These are phyloP conservation scores for Xylariaceae sp. DNA, from an alignment of 2,329 filamentous ascomycete species.

Conservation along the genomic window DNA sequence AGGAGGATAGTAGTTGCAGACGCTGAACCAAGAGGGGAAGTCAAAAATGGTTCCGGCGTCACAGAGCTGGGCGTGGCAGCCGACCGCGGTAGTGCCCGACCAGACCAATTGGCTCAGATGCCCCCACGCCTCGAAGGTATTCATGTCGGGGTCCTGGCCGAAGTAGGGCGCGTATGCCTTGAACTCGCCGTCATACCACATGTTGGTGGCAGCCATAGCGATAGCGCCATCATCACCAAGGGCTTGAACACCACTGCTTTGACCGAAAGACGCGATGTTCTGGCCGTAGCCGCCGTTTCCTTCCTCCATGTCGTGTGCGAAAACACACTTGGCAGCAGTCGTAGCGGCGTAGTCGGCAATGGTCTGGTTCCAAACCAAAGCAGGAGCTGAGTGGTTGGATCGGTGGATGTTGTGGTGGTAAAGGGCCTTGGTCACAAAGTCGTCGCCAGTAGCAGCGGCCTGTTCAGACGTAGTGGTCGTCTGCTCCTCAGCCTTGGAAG, in stretches of 20 bases:
- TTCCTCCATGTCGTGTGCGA: constrained; percentile 70
- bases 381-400: constrained; percentile 68
- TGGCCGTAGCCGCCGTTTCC: constrained; percentile 74
- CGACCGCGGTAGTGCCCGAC: constrained; percentile 57
- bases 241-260: constrained; percentile 34
- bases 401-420: constrained; percentile 86
- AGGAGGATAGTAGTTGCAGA: constrained; percentile 79
- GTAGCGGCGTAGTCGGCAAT: constrained; percentile 61
- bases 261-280: constrained; percentile 72
- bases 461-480: constrained; percentile 9
- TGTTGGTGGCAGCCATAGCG: constrained; percentile 66
- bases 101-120: constrained; percentile 76
- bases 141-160: constrained; percentile 58
- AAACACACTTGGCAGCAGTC: constrained; percentile 65
- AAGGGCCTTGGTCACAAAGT: constrained; percentile 44
- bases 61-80: constrained; percentile 59
- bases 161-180: constrained; percentile 54
- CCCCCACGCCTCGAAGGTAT: constrained; percentile 63
- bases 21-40: constrained; percentile 67
- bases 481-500: constrained; percentile 2
- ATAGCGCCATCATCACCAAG: constrained; percentile 54
- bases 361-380: constrained; percentile 60
- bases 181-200: constrained; percentile 87
- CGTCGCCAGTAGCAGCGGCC: constrained; percentile 20
- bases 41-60: constrained; percentile 43